A percentile compares a stretch with the other conserved stretches of the same genome.
These are phyloP conservation scores for Apiospora hydei DNA, from an alignment of 2,329 filamentous ascomycete species.

Conservation along the genomic window DNA sequence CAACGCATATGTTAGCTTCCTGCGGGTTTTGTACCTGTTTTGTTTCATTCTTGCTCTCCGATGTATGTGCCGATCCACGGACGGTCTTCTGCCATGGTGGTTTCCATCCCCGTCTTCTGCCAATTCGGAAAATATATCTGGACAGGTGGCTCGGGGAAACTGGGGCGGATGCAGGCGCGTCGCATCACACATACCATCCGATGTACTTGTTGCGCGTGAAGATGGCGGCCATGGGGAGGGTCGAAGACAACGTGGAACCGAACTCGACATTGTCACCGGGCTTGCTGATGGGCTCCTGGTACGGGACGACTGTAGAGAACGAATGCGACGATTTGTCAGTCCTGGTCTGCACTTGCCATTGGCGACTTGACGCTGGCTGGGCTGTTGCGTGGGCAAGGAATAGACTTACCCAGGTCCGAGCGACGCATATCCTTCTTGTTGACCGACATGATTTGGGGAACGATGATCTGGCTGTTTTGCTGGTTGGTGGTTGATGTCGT, in stretches of 20 bases:
- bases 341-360: neutral
- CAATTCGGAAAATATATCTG: neutral
- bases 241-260: conserved; percentile 74
- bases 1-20: neutral
- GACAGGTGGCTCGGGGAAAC: neutral
- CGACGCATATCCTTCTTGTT: conserved; percentile 80
- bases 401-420: conserved; percentile 71
- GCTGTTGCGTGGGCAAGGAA: neutral
- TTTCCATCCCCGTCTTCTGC: neutral
- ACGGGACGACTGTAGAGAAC: conserved; percentile 76
- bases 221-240: conserved; percentile 94
- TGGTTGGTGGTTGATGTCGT: neutral
- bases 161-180: neutral
- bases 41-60: conserved; percentile 12
- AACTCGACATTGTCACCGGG: conserved; percentile 71
- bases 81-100: neutral
- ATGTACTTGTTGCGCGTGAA: conserved; percentile 88
- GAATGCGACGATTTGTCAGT: neutral
- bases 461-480: conserved; percentile 16
- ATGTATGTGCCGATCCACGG: neutral
- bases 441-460: conserved; percentile 52
- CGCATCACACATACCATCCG: conserved; percentile 59
- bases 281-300: conserved; percentile 76
- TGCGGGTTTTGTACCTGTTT: neutral
- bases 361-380: neutral